Conservation (phyloP, 2,329 filamentous ascomycete genomes). For the Phialophora expanda region DNA sequence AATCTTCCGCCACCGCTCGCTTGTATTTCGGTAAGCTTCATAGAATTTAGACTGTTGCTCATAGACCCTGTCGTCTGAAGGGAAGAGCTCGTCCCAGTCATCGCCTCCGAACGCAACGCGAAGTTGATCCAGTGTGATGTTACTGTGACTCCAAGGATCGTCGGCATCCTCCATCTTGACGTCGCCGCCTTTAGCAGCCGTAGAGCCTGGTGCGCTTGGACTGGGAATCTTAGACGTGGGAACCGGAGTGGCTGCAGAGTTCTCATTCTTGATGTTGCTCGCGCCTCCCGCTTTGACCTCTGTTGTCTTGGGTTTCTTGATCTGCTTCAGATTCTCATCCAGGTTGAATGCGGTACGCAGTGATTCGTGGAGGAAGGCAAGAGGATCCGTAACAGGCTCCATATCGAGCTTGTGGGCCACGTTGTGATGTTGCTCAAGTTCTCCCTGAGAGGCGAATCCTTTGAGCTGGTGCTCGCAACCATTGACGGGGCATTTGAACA, state of each 20-base stretch:
- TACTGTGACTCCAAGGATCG: slow-evolving; percentile 35
- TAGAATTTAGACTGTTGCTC: slow-evolving; percentile 30
- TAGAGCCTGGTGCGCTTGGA: slow-evolving; percentile 16
- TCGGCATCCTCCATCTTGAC: slow-evolving; percentile 15
- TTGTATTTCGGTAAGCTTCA: slow-evolving; percentile 32
- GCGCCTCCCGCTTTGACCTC: slow-evolving; percentile 18
- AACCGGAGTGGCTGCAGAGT: slow-evolving; percentile 28
- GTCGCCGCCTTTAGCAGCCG: slow-evolving; percentile 8
- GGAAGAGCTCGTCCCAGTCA: slow-evolving; percentile 38
- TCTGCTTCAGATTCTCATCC: slow-evolving; percentile 53
- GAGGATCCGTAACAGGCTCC: slow-evolving; percentile 57
- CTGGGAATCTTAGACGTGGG: slow-evolving; percentile 33
- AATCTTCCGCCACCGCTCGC: slow-evolving; percentile 34
- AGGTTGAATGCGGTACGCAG: slow-evolving; percentile 55
- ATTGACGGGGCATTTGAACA: slow-evolving; percentile 59
- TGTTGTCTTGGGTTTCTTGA: slow-evolving; percentile 43
- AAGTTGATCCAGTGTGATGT: slow-evolving; percentile 35
- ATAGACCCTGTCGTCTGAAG: slow-evolving; percentile 29
- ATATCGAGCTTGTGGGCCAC: slow-evolving; percentile 58
- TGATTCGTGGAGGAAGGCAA: slow-evolving; percentile 62
- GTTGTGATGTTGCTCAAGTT: slow-evolving; percentile 60
- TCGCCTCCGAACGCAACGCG: slow-evolving; percentile 35
- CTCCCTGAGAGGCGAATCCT: slow-evolving; percentile 61
- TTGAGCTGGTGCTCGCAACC: slow-evolving; percentile 60
- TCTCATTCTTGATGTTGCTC: slow-evolving; percentile 31